Evolutionary conservation across 148 eudicot species (phyloP), one percentile per base, ranked within the genome.

Genomic region (Polygonum maritimum): DNA sequence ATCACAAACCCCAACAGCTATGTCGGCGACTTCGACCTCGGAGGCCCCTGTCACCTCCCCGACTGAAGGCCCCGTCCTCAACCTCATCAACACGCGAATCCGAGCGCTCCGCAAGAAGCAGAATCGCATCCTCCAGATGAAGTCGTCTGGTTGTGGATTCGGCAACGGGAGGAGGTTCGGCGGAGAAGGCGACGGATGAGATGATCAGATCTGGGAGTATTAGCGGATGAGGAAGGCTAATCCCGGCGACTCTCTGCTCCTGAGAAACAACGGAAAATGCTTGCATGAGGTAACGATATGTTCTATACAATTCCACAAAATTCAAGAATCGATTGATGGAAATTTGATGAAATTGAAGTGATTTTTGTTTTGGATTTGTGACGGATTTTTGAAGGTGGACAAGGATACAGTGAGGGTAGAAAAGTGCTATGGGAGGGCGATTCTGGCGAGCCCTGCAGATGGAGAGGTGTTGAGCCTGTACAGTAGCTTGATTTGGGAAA

Each of bases 341-440:
- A 36, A 16, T 16, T 35, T 36, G 31, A 19, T 72, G 54, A 72
- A 41, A 19, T 72, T 72, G 54, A 21, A 41, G n/a, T 72, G 74
- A 72, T 22, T 71, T 45, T 33, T 39, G 35, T 13, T n/a, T 48
- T 45, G 1, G 9, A 21, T 44, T 39, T 10, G 14, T 40, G 11
- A 16, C 16, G 16, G 2, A 2, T 39, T 70, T 26, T 44, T 39
- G 0, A 33, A 93, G 98, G 98, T 89, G 39, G 91, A 85, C 76
- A 82, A 84, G 75, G 86, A 93, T 70, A 16, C 19, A 31, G 85
- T 75, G 40, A 87, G 83, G 80, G 98, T 97, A 5, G 98, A 87
- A 69, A 91, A 93, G 76, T 93, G 80, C 54, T 91, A 86, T 55
- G 94, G 89, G 14, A 88, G 98, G 83, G 92, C 98, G 44, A 88